phyloP scores from a whole-genome alignment of 352 stramenopile species.

The Pythium plurisporium region DNA sequence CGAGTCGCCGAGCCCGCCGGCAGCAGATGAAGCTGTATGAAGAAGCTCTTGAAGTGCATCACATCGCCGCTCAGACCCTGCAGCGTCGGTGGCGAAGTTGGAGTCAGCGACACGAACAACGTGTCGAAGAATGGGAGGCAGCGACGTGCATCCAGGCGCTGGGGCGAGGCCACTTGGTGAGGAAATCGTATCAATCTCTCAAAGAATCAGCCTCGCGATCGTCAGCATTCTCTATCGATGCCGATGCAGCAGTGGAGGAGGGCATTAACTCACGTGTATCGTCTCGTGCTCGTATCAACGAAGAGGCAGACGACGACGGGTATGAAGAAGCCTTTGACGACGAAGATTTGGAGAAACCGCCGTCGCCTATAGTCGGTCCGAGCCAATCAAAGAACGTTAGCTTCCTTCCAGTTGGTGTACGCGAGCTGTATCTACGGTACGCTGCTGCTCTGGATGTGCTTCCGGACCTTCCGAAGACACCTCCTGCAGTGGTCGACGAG shows the following conservation, averaged over 20 bases:
- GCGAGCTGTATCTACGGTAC: conserved; percentile 30
- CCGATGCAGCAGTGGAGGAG: too few relatives aligned
- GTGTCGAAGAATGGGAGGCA: conserved; percentile 43
- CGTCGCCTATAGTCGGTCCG: not conserved
- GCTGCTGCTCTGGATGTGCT: not conserved
- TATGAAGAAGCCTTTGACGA: conserved; percentile 8
- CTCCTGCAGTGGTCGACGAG: conserved; percentile 9
- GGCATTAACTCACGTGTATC: not conserved
- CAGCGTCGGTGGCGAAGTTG: conserved; percentile 43
- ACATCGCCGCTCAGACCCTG: conserved; percentile 51
- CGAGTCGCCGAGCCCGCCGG: conserved; percentile 10
- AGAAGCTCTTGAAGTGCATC: conserved; percentile 39
- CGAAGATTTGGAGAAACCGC: not conserved
- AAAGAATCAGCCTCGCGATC: conserved; percentile 16
- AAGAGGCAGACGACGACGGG: conserved; percentile 20
- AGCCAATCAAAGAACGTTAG: conserved; percentile 27
- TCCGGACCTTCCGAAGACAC: not conserved
- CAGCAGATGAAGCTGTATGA: conserved; percentile 29
- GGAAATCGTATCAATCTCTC: conserved; percentile 48
- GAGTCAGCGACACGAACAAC: conserved; percentile 14
- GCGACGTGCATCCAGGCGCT: conserved; percentile 71
- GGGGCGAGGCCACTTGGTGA: conserved; percentile 43
- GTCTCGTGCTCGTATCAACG: not conserved
- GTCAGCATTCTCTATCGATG: conserved; percentile 17
- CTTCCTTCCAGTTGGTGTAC: conserved; percentile 36